phyloP scores from a whole-genome alignment of 2,329 filamentous ascomycete genomes.

The Fusarium cyanostomum region DNA sequence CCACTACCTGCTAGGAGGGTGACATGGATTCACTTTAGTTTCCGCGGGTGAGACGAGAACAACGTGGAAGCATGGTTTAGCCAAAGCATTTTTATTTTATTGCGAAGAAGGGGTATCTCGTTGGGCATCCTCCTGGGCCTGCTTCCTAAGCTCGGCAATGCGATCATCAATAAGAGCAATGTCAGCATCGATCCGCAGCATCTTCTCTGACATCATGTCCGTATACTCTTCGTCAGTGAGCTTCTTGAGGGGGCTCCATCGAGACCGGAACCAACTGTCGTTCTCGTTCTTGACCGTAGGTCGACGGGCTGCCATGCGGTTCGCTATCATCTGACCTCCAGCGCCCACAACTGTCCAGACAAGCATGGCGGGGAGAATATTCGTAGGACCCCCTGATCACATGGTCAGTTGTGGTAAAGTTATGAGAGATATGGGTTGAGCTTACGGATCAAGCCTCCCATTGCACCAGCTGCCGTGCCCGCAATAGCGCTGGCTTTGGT shows the following conservation, averaged over 20 bases:
- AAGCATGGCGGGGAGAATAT: constrained; percentile 61
- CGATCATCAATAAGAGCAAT: constrained; percentile 82
- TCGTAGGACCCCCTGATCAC: constrained; percentile 59
- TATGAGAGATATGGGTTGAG: constrained; percentile 11
- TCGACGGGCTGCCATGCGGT: constrained; percentile 42
- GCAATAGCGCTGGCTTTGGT: constrained; percentile 74
- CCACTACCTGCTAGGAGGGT: not conserved
- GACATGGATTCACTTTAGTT: constrained; percentile 1
- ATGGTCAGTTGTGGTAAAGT: constrained; percentile 25
- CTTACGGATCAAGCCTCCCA: constrained; percentile 65
- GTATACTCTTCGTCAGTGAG: constrained; percentile 79
- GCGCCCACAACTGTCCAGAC: constrained; percentile 58
- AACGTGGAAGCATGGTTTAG: not conserved
- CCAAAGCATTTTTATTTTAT: constrained; percentile 12
- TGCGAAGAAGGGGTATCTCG: constrained; percentile 10
- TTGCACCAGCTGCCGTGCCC: constrained; percentile 73
- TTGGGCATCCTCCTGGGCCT: constrained; percentile 14
- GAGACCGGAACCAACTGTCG: constrained; percentile 61
- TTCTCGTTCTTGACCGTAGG: constrained; percentile 51
- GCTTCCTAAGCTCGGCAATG: constrained; percentile 58
- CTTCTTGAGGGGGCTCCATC: constrained; percentile 76
- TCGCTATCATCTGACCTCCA: constrained; percentile 52
- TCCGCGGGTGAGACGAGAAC: not conserved
- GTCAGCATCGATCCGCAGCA: constrained; percentile 76
- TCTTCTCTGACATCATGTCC: constrained; percentile 74